Base-by-base conservation (phyloP, 208 protist species). In the Balamuthia mandrillaris region DNA sequence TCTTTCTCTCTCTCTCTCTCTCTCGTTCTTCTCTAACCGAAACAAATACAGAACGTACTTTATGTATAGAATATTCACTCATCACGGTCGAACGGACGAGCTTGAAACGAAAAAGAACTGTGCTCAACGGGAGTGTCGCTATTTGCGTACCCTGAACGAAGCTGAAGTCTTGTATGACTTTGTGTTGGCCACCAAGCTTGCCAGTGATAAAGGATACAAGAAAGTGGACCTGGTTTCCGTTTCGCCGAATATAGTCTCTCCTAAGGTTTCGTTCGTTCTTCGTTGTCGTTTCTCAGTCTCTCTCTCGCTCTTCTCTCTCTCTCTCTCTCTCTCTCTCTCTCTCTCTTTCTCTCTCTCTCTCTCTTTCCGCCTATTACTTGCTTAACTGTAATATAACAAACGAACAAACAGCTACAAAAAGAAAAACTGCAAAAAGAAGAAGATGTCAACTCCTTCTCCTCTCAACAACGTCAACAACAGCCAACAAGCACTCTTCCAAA, bases 41-140 rank as follows among this genome's bases (percentile, higher is more conserved):
- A n/a, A n/a, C n/a, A n/a, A n/a, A n/a, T n/a, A n/a, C n/a, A n/a
- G n/a, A n/a, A n/a, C 41, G 16, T 18, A 45, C 14, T 77, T 39
- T 45, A 54, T 77, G 35, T 77, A 77, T 35, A 39, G 66, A 5
- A 77, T 77, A 29, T 45, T 77, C 29, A 77, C 66, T 0, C 66
- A 77, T 10, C 66, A 77, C 44, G 66, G 66, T n/a, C 12, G 66
- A 0, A 77, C 66, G 12, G 66, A 77, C 66, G 66, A 77, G 3
- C 66, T 77, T 27, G 66, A 77, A 39, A 56, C 66, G 66, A 77
- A 77, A 33, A 54, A 39, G 16, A 3, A 77, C 24, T 21, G 49
- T 6, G 66, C 44, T 16, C 66, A 56, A 45, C 33, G 37, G 21
- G 66, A 77, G 66, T 39, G 44, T n/a, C 66, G 66, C 37, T 77